Evolutionary conservation across 2,329 filamentous ascomycete genomes (phyloP), one percentile per base, ranked within the genome.

Genomic region (Xylariaceae sp.): DNA sequence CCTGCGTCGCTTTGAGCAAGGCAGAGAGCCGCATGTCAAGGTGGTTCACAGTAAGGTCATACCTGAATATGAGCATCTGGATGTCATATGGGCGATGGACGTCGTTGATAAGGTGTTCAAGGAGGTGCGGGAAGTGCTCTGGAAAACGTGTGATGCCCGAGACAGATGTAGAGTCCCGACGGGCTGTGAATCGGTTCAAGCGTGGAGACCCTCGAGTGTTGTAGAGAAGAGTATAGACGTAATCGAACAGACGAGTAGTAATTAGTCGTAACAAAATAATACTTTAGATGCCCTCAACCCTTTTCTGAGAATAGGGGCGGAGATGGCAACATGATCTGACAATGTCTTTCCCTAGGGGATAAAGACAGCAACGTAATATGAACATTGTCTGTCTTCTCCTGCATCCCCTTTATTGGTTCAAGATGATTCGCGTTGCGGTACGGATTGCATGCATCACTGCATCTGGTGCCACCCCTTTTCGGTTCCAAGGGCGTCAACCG

Each of bases 71-170:
- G 93, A 97, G 75, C 93, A 97, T 74, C 80, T 97, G 3, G 93
- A 97, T 74, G 90, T 97, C 1, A 85, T 97, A 44, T 97, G 93
- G 93, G 92, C 92, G 0, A 90, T 97, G 80, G 92, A 97, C 69
- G 85, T 86, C 0, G 84, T 92, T 13, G 87, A 93, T 52, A 84
- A 93, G 72, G 89, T 97, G 0, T 94, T 92, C 4, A 80, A 78
- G 58, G 92, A 96, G 75, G 78, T 97, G 0, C 82, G 86, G 35
- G 87, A 93, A 68, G 87, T 95, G 11, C 73, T 97, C 10, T 97
- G 92, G 92, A 86, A 86, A 73, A 96, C 90, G 1, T 77, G 85
- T 76, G 41, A 84, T 51, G 77, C 66, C 34, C 73, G 84, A 55
- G 77, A 78, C 9, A 57, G 74, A 18, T 93, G 88, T 68, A 80